A percentile compares a stretch with the other conserved stretches of the same genome.
These are phyloP conservation scores for Cercophora samala DNA, from an alignment of 495 filamentous ascomycete genomes.

Conservation along the genomic window DNA sequence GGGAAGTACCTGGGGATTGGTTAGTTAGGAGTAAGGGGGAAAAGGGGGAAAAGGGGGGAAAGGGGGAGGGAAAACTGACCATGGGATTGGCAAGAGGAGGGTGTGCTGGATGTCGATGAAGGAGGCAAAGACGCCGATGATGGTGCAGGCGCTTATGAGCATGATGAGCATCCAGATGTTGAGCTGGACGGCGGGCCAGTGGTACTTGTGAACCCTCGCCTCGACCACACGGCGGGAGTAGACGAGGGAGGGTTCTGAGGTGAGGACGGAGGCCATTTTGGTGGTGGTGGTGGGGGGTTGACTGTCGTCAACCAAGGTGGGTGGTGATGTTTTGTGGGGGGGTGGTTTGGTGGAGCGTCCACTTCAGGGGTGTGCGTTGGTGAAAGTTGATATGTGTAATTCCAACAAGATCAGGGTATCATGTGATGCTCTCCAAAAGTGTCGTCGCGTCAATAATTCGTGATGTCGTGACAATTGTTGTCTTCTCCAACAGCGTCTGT, in stretches of 20 bases:
- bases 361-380: background rate
- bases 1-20: constrained; percentile 73
- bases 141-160: constrained; percentile 69
- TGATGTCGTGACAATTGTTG: background rate
- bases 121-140: constrained; percentile 80
- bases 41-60: background rate
- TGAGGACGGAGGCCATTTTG: constrained; percentile 43
- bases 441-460: background rate
- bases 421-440: background rate
- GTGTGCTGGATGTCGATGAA: constrained; percentile 78
- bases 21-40: constrained; percentile 1
- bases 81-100: constrained; percentile 70
- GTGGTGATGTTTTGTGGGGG: background rate
- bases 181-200: constrained; percentile 90
- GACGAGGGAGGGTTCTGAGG: constrained; percentile 37
- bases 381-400: background rate
- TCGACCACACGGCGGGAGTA: constrained; percentile 41
- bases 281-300: background rate
- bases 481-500: background rate
- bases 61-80: constrained; percentile 53
- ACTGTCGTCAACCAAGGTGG: too few relatives aligned
- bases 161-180: constrained; percentile 92
- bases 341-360: background rate
- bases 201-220: constrained; percentile 64
- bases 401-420: background rate